Conservation (phyloP, 2,329 filamentous ascomycete species). For the Pseudogymnoascus sp. region DNA sequence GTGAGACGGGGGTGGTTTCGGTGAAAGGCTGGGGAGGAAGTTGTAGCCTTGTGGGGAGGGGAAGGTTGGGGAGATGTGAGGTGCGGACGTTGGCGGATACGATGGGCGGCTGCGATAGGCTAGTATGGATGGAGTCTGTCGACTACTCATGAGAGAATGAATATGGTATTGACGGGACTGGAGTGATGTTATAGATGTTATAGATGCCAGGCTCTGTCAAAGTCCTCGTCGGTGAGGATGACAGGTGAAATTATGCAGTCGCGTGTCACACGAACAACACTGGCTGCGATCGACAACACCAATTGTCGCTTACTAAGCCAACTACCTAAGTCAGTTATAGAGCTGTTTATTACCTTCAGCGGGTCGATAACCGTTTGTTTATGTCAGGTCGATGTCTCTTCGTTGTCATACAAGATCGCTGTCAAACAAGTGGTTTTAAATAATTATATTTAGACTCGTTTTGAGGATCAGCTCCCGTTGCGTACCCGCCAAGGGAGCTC, state of each 20-base stretch:
- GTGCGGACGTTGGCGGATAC: background rate
- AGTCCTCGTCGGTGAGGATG: slow-evolving; percentile 25
- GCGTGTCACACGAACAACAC: slow-evolving; percentile 20
- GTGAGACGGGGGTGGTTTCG: background rate
- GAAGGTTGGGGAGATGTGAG: background rate
- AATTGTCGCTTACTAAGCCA: background rate
- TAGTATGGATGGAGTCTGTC: background rate
- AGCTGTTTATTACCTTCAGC: background rate
- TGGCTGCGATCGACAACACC: slow-evolving; percentile 16
- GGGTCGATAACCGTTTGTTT: background rate
- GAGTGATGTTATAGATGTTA: slow-evolving; percentile 23
- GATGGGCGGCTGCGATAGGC: background rate
- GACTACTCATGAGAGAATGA: background rate
- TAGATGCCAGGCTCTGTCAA: slow-evolving; percentile 24
- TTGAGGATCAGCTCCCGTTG: background rate
- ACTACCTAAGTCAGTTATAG: background rate
- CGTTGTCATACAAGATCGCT: background rate
- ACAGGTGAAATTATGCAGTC: slow-evolving; percentile 21
- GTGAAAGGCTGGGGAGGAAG: background rate
- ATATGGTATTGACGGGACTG: slow-evolving; percentile 31
- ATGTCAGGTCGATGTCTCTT: background rate
- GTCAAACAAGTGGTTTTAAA: background rate
- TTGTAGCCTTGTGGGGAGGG: background rate
- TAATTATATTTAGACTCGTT: background rate
- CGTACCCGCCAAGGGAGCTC: background rate